A percentile compares a stretch with the other conserved stretches of the same genome.
These are phyloP conservation scores for Hyaloscypha finlandica DNA, from an alignment of 495 filamentous ascomycete genomes.

Conservation along the genomic window DNA sequence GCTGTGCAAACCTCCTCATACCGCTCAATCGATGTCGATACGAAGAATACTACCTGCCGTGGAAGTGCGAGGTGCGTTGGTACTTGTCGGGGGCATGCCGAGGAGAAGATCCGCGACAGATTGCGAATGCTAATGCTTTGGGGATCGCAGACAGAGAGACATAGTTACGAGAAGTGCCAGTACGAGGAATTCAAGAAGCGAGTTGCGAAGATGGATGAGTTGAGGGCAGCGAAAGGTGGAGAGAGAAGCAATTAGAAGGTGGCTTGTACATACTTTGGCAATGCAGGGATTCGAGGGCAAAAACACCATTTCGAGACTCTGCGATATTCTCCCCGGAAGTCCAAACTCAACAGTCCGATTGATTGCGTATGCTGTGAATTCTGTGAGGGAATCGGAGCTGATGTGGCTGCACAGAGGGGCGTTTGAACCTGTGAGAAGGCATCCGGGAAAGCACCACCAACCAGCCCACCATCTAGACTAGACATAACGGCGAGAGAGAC, in stretches of 20 bases:
- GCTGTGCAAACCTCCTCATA: constrained; percentile 90
- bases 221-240: constrained; percentile 82
- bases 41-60: constrained; percentile 91
- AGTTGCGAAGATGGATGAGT: constrained; percentile 97
- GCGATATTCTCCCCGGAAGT: neutral
- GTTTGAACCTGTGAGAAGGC: no score
- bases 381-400: no score
- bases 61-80: constrained; percentile 89
- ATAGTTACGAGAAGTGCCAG: constrained; percentile 98
- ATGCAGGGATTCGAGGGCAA: constrained; percentile 3
- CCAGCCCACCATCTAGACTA: no score
- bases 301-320: neutral
- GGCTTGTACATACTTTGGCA: constrained; percentile 25
- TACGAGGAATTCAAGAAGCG: constrained; percentile 98
- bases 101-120: neutral
- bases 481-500: no score
- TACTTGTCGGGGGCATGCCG: neutral
- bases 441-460: no score
- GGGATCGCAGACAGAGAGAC: constrained; percentile 77
- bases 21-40: constrained; percentile 93
- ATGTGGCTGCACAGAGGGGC: no score
- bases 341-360: no score
- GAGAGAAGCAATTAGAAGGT: constrained; percentile 75
- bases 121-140: neutral
- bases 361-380: no score